These are phyloP conservation scores for Chlamydomonas incerta DNA, from an alignment of 139 green algal genomes.

Conservation along the genomic window DNA sequence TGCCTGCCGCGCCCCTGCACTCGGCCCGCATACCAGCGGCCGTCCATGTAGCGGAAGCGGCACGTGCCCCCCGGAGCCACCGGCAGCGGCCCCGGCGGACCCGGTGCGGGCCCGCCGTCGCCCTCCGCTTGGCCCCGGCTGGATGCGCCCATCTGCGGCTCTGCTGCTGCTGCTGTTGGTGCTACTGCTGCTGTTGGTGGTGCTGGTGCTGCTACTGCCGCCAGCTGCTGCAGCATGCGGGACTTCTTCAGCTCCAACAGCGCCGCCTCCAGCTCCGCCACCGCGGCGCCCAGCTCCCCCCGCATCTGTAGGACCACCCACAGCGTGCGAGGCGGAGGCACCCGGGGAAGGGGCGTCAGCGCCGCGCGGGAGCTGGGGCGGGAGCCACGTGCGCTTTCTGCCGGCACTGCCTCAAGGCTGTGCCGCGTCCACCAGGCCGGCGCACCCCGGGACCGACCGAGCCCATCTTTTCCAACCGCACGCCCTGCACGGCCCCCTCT, in stretches of 20 bases:
- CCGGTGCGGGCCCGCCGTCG: background rate
- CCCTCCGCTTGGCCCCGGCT: background rate
- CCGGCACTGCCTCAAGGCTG: no score
- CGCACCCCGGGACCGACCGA: no score
- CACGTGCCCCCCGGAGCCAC: background rate
- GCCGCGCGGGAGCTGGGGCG: no score
- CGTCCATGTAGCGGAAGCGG: slow-evolving; percentile 47
- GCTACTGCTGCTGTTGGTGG: no score
- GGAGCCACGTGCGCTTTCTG: no score
- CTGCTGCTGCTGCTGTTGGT: background rate
- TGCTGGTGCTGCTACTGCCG: no score
- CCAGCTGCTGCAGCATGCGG: slow-evolving; percentile 22
- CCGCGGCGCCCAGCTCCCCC: background rate
- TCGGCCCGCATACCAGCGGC: slow-evolving; percentile 37
- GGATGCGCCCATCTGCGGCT: background rate
- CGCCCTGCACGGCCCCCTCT: no score
- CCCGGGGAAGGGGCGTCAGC: no score
- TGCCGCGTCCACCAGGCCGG: no score
- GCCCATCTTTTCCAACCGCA: no score
- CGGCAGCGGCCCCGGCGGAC: background rate
- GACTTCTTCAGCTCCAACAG: slow-evolving; percentile 26
- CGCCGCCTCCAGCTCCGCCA: slow-evolving; percentile 25
- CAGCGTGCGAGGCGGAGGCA: no score
- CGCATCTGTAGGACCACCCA: slow-evolving; percentile 14
- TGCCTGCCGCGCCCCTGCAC: slow-evolving; percentile 8